phyloP scores from a whole-genome alignment of 495 filamentous ascomycete species.

The Clohesyomyces aquaticus region DNA sequence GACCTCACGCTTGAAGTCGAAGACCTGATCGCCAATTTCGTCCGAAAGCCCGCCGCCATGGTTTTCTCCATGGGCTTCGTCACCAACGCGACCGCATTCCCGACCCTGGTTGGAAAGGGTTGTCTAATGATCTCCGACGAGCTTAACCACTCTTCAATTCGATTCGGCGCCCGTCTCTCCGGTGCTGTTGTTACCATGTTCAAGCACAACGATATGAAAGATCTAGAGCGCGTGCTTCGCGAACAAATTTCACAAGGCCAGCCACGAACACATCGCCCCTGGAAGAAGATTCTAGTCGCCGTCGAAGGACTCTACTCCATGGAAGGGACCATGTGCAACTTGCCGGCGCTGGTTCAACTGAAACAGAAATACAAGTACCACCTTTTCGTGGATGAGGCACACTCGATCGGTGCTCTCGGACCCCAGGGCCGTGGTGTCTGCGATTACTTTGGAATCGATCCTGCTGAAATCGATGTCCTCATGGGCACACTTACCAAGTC shows the following conservation, averaged over 20 bases:
- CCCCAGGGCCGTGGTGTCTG: conserved; percentile 89
- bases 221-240: conserved; percentile 80
- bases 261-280: conserved; percentile 92
- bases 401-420: conserved; percentile 92
- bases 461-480: conserved; percentile 86
- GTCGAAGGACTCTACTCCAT: conserved; percentile 98
- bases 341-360: conserved; percentile 80
- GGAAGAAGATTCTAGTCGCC: conserved; percentile 97
- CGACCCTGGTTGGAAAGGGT: conserved; percentile 86
- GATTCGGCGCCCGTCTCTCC: conserved; percentile 89
- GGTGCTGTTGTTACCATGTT: conserved; percentile 94
- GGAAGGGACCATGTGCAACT: conserved; percentile 98
- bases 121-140: conserved; percentile 95
- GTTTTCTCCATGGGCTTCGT: conserved; percentile 99
- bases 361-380: conserved; percentile 96
- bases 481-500: conserved; percentile 99
- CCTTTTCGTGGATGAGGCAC: conserved; percentile 94
- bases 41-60: conserved; percentile 91
- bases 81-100: conserved; percentile 90
- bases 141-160: conserved; percentile 95
- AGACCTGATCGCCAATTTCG: conserved; percentile 82
- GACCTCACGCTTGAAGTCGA: conserved; percentile 90
- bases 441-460: conserved; percentile 92
- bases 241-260: conserved; percentile 95
- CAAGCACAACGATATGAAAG: conserved; percentile 94